These are phyloP conservation scores for Pichia inconspicua DNA, from an alignment of 1,139 yeast genomes.

Conservation along the genomic window DNA sequence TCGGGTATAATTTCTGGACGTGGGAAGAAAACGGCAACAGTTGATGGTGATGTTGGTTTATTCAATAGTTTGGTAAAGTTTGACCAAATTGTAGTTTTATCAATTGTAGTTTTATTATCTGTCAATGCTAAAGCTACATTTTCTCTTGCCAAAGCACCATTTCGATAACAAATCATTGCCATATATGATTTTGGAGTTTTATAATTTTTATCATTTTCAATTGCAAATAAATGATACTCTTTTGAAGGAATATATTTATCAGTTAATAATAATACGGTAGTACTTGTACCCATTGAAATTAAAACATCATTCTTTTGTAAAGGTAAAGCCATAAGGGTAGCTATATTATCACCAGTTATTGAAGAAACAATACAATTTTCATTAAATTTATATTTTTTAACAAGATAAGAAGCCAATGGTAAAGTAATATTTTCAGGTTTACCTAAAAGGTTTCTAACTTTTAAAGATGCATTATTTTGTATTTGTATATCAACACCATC, in stretches of 20 bases:
- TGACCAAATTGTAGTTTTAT: neutral
- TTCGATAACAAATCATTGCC: slow-evolving; percentile 95
- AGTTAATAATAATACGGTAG: slow-evolving; percentile 77
- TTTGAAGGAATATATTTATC: slow-evolving; percentile 72
- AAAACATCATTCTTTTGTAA: slow-evolving; percentile 68
- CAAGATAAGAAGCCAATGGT: slow-evolving; percentile 50
- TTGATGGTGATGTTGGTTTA: neutral
- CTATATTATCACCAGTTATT: slow-evolving; percentile 87
- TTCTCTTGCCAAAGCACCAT: slow-evolving; percentile 85
- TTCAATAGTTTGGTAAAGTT: neutral
- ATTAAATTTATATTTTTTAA: slow-evolving; percentile 53
- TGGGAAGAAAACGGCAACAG: neutral
- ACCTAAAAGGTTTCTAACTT: slow-evolving; percentile 44
- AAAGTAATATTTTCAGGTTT: slow-evolving; percentile 35
- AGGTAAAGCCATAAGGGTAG: slow-evolving; percentile 80
- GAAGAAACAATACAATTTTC: slow-evolving; percentile 47
- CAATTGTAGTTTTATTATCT: slow-evolving; percentile 62
- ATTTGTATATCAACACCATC: slow-evolving; percentile 22
- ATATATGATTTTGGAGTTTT: slow-evolving; percentile 46
- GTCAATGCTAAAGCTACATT: slow-evolving; percentile 34
- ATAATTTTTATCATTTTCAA: neutral
- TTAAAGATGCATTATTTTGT: slow-evolving; percentile 29
- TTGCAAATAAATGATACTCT: slow-evolving; percentile 81
- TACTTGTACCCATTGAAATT: slow-evolving; percentile 81
- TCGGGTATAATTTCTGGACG: neutral